phyloP scores from a whole-genome alignment of 1,284 basidiomycete genomes.

The Sporisorium iseilematis-ciliati region DNA sequence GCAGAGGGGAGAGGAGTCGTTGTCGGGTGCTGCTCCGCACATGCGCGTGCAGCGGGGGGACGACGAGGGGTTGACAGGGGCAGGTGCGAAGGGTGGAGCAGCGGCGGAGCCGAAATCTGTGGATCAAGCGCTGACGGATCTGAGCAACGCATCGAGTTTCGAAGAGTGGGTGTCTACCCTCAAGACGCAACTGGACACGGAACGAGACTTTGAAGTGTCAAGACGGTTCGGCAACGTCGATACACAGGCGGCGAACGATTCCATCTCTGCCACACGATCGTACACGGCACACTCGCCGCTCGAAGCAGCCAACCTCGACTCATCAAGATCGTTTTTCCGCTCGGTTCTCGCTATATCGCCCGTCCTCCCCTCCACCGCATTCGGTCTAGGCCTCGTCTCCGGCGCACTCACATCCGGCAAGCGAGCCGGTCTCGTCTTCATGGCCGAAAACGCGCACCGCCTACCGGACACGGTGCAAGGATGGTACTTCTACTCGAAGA shows the following conservation, averaged over 20 bases:
- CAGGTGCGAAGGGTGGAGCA: neutral
- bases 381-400: conserved; percentile 58
- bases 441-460: conserved; percentile 69
- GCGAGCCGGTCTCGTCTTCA: conserved; percentile 59
- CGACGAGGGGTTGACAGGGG: neutral
- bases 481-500: conserved; percentile 70
- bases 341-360: conserved; percentile 37
- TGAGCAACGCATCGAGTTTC: conserved; percentile 40
- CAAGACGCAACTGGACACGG: conserved; percentile 42
- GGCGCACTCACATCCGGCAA: conserved; percentile 56
- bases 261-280: conserved; percentile 19
- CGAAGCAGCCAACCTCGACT: conserved; percentile 23
- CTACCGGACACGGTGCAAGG: conserved; percentile 67
- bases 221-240: conserved; percentile 24
- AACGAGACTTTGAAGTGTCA: conserved; percentile 44
- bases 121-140: conserved; percentile 35
- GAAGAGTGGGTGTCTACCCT: conserved; percentile 48
- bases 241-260: conserved; percentile 19
- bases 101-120: conserved; percentile 24
- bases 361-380: conserved; percentile 49
- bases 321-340: conserved; percentile 9
- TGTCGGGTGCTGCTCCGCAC: conserved; percentile 34
- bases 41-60: conserved; percentile 30
- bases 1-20: conserved; percentile 9
- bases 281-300: conserved; percentile 33